Base-by-base conservation (phyloP, 805 yeast genomes). In the Metschnikowia gelsemii region DNA sequence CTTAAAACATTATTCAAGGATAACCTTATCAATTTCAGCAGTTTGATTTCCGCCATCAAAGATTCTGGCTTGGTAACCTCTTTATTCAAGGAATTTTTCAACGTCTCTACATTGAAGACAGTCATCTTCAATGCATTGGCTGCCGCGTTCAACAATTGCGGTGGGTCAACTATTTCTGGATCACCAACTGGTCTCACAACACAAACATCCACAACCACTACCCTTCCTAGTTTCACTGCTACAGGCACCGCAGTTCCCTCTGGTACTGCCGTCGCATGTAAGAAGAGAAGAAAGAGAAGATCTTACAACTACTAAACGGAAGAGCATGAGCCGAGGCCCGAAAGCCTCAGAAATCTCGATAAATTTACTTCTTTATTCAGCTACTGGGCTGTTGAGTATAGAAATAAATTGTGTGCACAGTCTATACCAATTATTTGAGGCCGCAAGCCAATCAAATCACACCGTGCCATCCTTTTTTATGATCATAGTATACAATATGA, bases 61-160 rank as follows among this genome's bases (percentile, higher is more conserved):
- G 57, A 60, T 20, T 69, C 75, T 21, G 73, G 73, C 23, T 58
- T 67, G 47, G 55, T 69, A 40, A 62, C 68, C 23, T 54, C 63
- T 20, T 54, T 69, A 41, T 55, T 69, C 55, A 50, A 67, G 47
- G 59, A 62, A 35, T 66, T 69, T 61, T 66, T 69, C 52, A 66
- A 58, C 52, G 29, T 67, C 30, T 52, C 49, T 13, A 68, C 72
- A 14, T 64, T 68, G 51, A 58, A 64, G 55, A 57, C 68, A n/a
- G 64, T 68, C 41, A 59, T 66, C 37, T 63, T 63, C 48, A 69
- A 62, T 40, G 70, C 73, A 20, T 66, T 69, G 55, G 70, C 70
- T 45, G 73, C 72, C 41, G 71, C 70, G 18, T 57, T 60, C 41
- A 64, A 65, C 44, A 48, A 65, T 34, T 69, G 75, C 62, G 63